Evolutionary conservation across 1,284 basidiomycete species (phyloP).

Genomic region (Paramarasmius palmivorus): DNA sequence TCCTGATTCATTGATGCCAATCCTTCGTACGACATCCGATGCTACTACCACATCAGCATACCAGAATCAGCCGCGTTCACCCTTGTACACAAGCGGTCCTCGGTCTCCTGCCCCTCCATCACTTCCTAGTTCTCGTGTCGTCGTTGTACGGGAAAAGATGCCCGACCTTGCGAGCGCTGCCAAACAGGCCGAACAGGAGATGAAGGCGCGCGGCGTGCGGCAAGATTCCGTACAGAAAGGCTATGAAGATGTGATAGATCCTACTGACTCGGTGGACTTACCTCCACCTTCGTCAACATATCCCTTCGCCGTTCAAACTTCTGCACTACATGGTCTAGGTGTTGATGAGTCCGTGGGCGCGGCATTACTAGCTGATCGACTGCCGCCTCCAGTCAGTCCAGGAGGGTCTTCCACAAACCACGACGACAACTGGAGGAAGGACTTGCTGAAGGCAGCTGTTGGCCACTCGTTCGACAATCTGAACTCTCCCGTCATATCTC

Average conservation of each 20-base stretch:
- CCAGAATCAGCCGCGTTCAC: conserved; percentile 33
- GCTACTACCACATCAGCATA: conserved; percentile 47
- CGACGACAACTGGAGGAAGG: conserved; percentile 70
- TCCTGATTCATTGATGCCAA: conserved; percentile 42
- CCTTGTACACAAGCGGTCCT: conserved; percentile 39
- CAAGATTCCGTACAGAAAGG: conserved; percentile 33
- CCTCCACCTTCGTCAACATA: conserved; percentile 64
- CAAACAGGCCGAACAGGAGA: conserved; percentile 69
- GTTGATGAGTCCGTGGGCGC: conserved; percentile 73
- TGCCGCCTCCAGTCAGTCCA: conserved; percentile 67
- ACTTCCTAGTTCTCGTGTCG: conserved; percentile 54
- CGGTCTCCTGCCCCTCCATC: conserved; percentile 33
- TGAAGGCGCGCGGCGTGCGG: conserved; percentile 51
- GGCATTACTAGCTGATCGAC: conserved; percentile 64
- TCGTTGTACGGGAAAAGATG: conserved; percentile 80
- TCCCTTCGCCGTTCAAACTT: conserved; percentile 73
- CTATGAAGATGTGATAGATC: conserved; percentile 67
- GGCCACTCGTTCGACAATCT: conserved; percentile 64
- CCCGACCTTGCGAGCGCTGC: conserved; percentile 65
- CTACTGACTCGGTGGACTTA: conserved; percentile 77
- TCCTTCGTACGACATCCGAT: conserved; percentile 65
- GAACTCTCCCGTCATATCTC: conserved; percentile 30
- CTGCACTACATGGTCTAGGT: conserved; percentile 65
- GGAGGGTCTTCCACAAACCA: conserved; percentile 40
- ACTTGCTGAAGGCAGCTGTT: conserved; percentile 69